Evolutionary conservation across 1,284 basidiomycete species (phyloP), one percentile per base, ranked within the genome.

Genomic region (Ustilago hordei): DNA sequence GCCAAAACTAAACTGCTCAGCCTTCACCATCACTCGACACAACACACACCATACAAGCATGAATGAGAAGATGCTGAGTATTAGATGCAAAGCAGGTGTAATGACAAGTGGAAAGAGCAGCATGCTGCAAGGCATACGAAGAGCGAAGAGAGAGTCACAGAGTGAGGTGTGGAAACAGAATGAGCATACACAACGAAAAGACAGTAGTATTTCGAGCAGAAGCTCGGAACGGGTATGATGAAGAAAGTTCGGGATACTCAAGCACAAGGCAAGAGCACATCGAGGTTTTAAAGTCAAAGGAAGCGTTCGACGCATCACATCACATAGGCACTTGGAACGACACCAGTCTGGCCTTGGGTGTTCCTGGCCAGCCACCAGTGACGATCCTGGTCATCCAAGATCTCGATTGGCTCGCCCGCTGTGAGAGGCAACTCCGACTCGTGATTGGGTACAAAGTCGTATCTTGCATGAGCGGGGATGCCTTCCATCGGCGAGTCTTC

Each of bases 321-420:
- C 9, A 84, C 79, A 47, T 84, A 84, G 8, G 80, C 74, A 62
- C 79, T 75, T 5, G 82, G 82, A 13, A 84, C 71, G 47, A 84
- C 82, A 36, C 82, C 82, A 31, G 74, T 77, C 35, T 73, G 69
- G 19, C 82, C 82, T 3, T 60, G 60, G 11, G 56, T 64, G 58
- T 83, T 78, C 31, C 76, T 63, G 3, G 79, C 79, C 6, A 84
- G 74, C 82, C 82, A 84, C 82, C 82, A 84, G 48, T 79, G 74
- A 60, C 74, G 68, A 64, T 84, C 81, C 54, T 76, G 69, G 57
- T 83, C 81, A 62, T 83, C 80, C 32, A 84, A 60, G 47, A 84
- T 81, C 56, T 69, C 73, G 64, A 84, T 75, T 13, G 75, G 71
- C 56, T 84, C 75, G 45, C 82, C 82, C 4, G 82, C 81, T 28